A percentile compares a stretch with the other conserved stretches of the same genome.
Evolutionary conservation across 2,329 filamentous ascomycete genomes (phyloP).

Genomic region (Kalaharituber pfeilii): DNA sequence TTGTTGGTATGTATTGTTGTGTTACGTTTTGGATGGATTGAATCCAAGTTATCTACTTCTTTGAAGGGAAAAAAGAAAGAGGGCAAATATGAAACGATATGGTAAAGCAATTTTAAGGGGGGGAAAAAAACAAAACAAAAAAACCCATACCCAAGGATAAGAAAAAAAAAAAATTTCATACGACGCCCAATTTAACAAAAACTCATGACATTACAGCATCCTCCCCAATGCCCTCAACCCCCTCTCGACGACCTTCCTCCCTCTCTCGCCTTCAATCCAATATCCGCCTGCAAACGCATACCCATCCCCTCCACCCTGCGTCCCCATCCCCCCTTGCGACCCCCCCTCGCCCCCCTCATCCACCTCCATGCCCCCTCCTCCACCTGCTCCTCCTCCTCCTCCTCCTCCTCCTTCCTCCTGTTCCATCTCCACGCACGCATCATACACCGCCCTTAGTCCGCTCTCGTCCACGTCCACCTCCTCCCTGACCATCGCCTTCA

Average conservation of each 20-base stretch:
- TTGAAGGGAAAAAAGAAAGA: too few relatives aligned
- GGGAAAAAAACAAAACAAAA: too few relatives aligned
- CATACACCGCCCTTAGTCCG: slow-evolving; percentile 65
- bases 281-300: neutral
- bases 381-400: slow-evolving; percentile 27
- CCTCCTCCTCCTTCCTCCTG: slow-evolving; percentile 39
- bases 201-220: too few relatives aligned
- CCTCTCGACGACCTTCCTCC: slow-evolving; percentile 25
- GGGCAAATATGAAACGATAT: too few relatives aligned
- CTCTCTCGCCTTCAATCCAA: neutral
- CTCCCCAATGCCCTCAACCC: slow-evolving; percentile 8
- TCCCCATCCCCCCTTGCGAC: slow-evolving; percentile 29
- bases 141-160: too few relatives aligned
- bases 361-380: slow-evolving; percentile 5
- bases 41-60: too few relatives aligned
- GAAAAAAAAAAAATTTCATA: too few relatives aligned
- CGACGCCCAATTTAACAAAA: too few relatives aligned
- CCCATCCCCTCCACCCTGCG: slow-evolving; percentile 8
- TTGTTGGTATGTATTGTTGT: too few relatives aligned
- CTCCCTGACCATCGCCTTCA: slow-evolving; percentile 65
- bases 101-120: too few relatives aligned
- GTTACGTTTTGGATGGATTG: too few relatives aligned
- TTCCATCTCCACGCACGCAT: slow-evolving; percentile 59
- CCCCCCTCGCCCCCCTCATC: neutral
- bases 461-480: slow-evolving; percentile 80